Evolutionary conservation across 352 stramenopile genomes (phyloP), one percentile per base, ranked within the genome.

Genomic region (Globisporangium perplexum): DNA sequence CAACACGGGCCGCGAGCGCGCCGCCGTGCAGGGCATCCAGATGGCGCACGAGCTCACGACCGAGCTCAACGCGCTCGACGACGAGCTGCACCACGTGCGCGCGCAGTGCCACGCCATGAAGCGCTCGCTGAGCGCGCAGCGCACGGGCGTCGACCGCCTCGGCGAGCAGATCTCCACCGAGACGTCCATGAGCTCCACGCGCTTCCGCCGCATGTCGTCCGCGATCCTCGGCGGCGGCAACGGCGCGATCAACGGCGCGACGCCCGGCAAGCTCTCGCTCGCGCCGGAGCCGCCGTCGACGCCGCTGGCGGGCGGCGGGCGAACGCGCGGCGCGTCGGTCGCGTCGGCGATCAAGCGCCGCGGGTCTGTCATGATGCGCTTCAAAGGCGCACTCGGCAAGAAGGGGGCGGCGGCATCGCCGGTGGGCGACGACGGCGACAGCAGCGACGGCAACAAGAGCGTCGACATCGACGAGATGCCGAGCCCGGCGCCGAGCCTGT

Each of bases 101-200:
- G 65, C 61, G 47, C 68, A 81, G 55, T 77, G 63, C 59, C 54
- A 63, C 39, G 66, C 66, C n/a, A 79, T 84, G 59, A 63, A 48
- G 56, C 73, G 42, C 36, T 33, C 52, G 17, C 48, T 80, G 26
- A 47, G 31, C 49, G 52, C 53, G 30, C 68, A 65, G 26, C 45
- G 63, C 15, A 42, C 47, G 2, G 48, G 71, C 50, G 66, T 47
- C 23, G 50, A 62, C n/a, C 56, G 42, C 6, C 24, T 57, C 22
- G 50, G 50, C 18, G 50, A 62, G 31, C 41, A 57, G 42, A 56
- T 56, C 41, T 56, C 56, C 11, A 31, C 22, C 41, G 48, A 57
- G 49, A 43, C 54, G 28, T 60, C 54, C 46, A 60, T 60, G 54
- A 55, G 48, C 15, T 53, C 56, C 6, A 62, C 56, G 36, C 56